Percentiles rank a stretch among this genome's conserved stretches.
These are phyloP conservation scores for Angophora floribunda DNA, from an alignment of 345 rosid species.

Conservation along the genomic window DNA sequence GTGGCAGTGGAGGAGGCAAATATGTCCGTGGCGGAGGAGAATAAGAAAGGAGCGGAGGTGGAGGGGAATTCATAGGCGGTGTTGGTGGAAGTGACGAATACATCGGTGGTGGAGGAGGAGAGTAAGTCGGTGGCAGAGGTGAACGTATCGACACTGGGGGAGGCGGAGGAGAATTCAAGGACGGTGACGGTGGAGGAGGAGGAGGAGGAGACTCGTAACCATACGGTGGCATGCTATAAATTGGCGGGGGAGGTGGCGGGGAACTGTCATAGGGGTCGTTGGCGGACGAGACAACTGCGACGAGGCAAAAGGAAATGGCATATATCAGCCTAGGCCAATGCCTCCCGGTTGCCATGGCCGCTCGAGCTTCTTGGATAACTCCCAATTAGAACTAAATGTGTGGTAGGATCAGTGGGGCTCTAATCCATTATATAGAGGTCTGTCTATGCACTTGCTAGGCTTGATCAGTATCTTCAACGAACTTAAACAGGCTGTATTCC, in stretches of 20 bases:
- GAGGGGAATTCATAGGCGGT: background rate
- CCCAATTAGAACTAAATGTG: background rate
- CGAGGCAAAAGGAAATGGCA: constrained; percentile 12
- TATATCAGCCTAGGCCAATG: background rate
- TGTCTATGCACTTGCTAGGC: background rate
- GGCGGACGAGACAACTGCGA: background rate
- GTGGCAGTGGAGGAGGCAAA: background rate
- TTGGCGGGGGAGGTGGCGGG: background rate
- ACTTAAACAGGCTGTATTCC: background rate
- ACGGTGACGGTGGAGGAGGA: background rate
- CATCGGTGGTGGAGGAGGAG: background rate
- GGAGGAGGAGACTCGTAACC: background rate
- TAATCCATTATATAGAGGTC: background rate
- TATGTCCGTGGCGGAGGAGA: background rate
- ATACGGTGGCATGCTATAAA: background rate
- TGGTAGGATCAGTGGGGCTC: background rate
- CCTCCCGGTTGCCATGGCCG: background rate
- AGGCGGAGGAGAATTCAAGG: background rate
- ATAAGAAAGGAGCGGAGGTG: background rate
- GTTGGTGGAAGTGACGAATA: background rate
- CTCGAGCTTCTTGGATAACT: background rate
- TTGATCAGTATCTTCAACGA: background rate
- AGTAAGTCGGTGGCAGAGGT: background rate
- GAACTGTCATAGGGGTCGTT: background rate
- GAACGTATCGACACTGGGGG: background rate